Conservation (phyloP, 106 monocot genomes). For the Iris macrosiphon region DNA sequence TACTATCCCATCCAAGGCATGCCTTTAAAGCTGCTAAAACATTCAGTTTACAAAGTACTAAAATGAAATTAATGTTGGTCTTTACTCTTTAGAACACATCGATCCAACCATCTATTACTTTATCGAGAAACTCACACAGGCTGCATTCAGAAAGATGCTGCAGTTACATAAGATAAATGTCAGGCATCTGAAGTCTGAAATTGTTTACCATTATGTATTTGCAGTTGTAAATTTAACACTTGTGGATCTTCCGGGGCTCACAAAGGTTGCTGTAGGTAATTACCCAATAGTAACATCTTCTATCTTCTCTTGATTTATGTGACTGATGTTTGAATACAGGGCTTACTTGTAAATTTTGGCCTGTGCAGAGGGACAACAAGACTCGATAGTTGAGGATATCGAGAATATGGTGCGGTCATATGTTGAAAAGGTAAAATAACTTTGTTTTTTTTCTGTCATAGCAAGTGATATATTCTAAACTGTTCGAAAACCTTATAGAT, state of each 20-base stretch:
- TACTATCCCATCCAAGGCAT: too few relatives aligned
- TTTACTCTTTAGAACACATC: too few relatives aligned
- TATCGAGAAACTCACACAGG: too few relatives aligned
- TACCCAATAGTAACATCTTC: neutral
- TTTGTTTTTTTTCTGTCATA: neutral
- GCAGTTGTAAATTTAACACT: slow-evolving; percentile 98
- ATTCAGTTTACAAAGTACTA: too few relatives aligned
- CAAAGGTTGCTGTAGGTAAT: slow-evolving; percentile 99
- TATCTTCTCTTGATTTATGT: neutral
- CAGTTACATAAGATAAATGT: too few relatives aligned
- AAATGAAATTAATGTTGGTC: too few relatives aligned
- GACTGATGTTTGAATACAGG: slow-evolving; percentile 1
- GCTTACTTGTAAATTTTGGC: neutral
- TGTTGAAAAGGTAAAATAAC: slow-evolving; percentile 79
- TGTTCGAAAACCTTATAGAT: neutral
- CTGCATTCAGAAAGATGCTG: too few relatives aligned
- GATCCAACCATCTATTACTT: too few relatives aligned
- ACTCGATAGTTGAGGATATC: slow-evolving; percentile 89
- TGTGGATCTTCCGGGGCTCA: slow-evolving; percentile 96
- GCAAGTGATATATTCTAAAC: too few relatives aligned
- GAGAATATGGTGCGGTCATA: slow-evolving; percentile 97
- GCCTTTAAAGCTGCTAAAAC: too few relatives aligned
- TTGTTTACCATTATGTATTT: slow-evolving; percentile 1
- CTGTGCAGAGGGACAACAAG: slow-evolving; percentile 82
- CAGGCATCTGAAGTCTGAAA: too few relatives aligned